These are phyloP conservation scores for Parachaetomium inaequale DNA, from an alignment of 495 filamentous ascomycete genomes.

Conservation along the genomic window DNA sequence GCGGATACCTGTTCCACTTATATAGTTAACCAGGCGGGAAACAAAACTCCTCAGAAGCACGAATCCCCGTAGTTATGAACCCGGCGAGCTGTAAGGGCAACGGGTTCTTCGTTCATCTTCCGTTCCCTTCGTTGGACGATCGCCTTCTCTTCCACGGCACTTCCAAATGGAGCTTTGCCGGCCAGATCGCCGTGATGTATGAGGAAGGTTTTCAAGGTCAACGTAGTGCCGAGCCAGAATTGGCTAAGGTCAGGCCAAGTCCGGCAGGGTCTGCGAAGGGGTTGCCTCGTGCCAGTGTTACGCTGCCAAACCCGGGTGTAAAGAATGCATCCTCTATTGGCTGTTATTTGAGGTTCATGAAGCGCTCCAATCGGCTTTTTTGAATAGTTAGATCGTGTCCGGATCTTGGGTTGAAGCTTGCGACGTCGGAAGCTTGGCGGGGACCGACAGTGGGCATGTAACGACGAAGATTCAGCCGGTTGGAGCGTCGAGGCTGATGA, in stretches of 20 bases:
- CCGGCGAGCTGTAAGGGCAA: background rate
- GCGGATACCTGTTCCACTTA: background rate
- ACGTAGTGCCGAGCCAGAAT: background rate
- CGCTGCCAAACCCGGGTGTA: background rate
- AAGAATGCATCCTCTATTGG: background rate
- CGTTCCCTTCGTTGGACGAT: background rate
- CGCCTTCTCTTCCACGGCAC: background rate
- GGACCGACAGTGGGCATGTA: too few relatives aligned
- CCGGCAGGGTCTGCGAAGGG: background rate
- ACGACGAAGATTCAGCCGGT: too few relatives aligned
- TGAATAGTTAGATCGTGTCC: too few relatives aligned
- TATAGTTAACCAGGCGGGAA: background rate
- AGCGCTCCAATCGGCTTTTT: constrained; percentile 9
- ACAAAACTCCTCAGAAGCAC: background rate
- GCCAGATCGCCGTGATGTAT: background rate
- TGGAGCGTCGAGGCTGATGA: too few relatives aligned
- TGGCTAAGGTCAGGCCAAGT: too few relatives aligned
- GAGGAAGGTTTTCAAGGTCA: background rate
- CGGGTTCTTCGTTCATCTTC: background rate
- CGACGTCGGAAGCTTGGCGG: too few relatives aligned
- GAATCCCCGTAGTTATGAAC: background rate
- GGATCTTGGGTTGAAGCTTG: too few relatives aligned
- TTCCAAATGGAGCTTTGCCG: constrained; percentile 11
- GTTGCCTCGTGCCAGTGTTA: constrained; percentile 2
- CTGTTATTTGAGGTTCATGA: background rate